A percentile compares a stretch with the other conserved stretches of the same genome.
phyloP scores from a whole-genome alignment of 2,329 filamentous ascomycete species.

The Talaromyces sp. region DNA sequence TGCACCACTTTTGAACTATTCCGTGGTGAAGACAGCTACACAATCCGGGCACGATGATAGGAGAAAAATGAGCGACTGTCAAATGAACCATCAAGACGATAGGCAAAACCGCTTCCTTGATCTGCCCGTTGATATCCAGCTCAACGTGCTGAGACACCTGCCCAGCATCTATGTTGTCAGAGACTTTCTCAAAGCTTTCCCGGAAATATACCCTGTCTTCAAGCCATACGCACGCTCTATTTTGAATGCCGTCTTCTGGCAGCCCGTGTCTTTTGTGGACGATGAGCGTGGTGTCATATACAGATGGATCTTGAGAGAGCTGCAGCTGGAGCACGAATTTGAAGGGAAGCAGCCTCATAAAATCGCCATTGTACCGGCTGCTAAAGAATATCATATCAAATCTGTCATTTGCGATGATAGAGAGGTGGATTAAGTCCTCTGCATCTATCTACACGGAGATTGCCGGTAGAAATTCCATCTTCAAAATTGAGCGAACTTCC shows the following conservation, averaged over 20 bases:
- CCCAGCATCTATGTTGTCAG: constrained; percentile 8
- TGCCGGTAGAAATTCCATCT: background rate
- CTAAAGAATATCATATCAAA: background rate
- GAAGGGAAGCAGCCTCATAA: background rate
- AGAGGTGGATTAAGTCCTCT: constrained; percentile 7
- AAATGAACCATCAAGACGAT: background rate
- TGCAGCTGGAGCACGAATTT: constrained; percentile 4
- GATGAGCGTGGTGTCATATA: constrained; percentile 10
- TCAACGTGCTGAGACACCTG: constrained; percentile 4
- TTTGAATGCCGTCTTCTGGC: constrained; percentile 10
- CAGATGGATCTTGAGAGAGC: constrained; percentile 9
- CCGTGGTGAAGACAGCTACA: background rate
- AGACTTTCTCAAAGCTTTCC: constrained; percentile 8
- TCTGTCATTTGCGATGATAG: background rate
- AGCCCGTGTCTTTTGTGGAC: background rate
- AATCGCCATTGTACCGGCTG: background rate
- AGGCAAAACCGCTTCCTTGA: background rate
- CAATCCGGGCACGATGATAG: background rate
- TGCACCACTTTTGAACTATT: no score
- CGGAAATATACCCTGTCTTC: constrained; percentile 5
- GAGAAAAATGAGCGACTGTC: background rate
- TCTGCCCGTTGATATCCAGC: constrained; percentile 8
- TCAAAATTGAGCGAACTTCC: background rate
- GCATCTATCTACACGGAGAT: background rate
- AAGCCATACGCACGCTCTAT: constrained; percentile 2